phyloP scores from a whole-genome alignment of 2,329 filamentous ascomycete species.

The Pezicula rhizophila region DNA sequence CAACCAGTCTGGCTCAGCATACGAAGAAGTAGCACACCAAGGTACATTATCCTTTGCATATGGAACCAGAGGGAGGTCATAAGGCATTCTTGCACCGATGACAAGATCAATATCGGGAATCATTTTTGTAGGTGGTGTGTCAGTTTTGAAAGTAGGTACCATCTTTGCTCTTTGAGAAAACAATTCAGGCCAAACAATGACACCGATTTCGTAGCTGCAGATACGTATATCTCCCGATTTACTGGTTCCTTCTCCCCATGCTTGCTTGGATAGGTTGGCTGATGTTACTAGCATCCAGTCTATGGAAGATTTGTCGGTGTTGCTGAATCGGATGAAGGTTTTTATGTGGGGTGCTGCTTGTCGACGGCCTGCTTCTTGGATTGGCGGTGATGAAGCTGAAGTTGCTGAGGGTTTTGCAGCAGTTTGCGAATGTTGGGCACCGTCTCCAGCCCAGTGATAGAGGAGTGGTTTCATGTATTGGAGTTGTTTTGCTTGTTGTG shows the following conservation, averaged over 20 bases:
- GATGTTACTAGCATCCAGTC: constrained; percentile 86
- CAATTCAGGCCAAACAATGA: constrained; percentile 71
- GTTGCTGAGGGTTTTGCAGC: background rate
- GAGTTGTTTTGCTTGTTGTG: constrained; percentile 68
- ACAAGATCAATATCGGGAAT: constrained; percentile 29
- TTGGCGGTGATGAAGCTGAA: constrained; percentile 6
- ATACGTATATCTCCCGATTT: constrained; percentile 58
- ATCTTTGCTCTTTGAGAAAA: constrained; percentile 46
- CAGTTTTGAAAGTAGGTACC: constrained; percentile 61
- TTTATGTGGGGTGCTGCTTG: constrained; percentile 83
- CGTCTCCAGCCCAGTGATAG: constrained; percentile 69
- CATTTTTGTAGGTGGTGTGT: constrained; percentile 40
- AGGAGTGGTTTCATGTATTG: constrained; percentile 64
- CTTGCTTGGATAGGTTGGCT: constrained; percentile 87
- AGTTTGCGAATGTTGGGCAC: constrained; percentile 10
- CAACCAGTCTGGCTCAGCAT: constrained; percentile 58
- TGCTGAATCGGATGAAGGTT: constrained; percentile 68
- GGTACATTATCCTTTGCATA: constrained; percentile 62
- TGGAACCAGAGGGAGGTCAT: constrained; percentile 65
- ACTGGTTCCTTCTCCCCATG: constrained; percentile 67
- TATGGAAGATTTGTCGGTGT: constrained; percentile 37
- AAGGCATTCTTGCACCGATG: constrained; percentile 75
- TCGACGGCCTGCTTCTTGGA: constrained; percentile 51
- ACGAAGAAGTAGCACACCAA: constrained; percentile 64
- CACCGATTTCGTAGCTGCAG: constrained; percentile 77